A percentile compares a stretch with the other conserved stretches of the same genome.
Conservation (phyloP, 345 rosid genomes). For the Boechera stricta region DNA sequence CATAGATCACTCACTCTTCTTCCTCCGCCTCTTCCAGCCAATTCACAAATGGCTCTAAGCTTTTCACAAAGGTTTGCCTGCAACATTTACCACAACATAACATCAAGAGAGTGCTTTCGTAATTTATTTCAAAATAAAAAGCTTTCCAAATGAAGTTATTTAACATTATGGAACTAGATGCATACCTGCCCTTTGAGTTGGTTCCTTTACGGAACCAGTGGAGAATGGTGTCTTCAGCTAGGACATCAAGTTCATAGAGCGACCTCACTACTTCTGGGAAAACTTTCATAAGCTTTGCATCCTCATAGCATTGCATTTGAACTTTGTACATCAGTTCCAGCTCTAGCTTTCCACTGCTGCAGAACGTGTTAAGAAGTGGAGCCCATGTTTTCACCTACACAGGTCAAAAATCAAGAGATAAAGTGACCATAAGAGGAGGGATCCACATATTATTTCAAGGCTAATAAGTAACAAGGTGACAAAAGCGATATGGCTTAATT, state of each 20-base stretch:
- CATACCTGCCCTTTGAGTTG: conserved; percentile 89
- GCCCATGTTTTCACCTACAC: conserved; percentile 95
- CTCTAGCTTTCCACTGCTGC: conserved; percentile 87
- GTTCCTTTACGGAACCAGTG: conserved; percentile 93
- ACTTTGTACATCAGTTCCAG: conserved; percentile 94
- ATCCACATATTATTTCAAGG: neutral
- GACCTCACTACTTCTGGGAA: conserved; percentile 89
- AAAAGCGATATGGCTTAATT: neutral
- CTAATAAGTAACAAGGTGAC: neutral
- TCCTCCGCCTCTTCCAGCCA: conserved; percentile 99
- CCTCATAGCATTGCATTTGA: conserved; percentile 98
- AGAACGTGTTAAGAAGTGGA: conserved; percentile 70
- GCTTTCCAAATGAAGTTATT: neutral
- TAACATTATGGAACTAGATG: neutral
- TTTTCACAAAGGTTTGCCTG: conserved; percentile 94
- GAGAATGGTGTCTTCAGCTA: conserved; percentile 93
- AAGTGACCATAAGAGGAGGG: conserved; percentile 1
- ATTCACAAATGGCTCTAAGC: conserved; percentile 87
- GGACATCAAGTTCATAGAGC: conserved; percentile 93
- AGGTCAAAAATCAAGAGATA: neutral
- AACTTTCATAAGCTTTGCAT: conserved; percentile 95
- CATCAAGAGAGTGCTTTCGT: neutral
- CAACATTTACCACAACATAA: neutral
- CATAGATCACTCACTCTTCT: conserved; percentile 61
- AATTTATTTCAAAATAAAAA: neutral